A percentile compares a stretch with the other conserved stretches of the same genome.
Conservation (phyloP, 345 rosid genomes). For the Eucalyptus cloeziana region DNA sequence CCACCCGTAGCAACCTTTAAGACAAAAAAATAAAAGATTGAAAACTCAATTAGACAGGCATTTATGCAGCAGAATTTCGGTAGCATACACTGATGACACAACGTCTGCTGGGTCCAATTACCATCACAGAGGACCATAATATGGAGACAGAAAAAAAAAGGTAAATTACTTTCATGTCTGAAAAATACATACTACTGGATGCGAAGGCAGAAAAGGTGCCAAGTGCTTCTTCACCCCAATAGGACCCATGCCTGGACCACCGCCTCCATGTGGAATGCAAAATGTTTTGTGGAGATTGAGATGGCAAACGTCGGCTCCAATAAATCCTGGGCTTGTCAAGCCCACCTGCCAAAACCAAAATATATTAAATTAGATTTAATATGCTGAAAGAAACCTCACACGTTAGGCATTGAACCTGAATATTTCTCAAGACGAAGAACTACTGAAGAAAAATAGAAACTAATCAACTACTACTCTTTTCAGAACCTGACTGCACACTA, state of each 20-base stretch:
- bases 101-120: not conserved
- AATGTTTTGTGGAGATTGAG: constrained; percentile 98
- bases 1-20: constrained; percentile 73
- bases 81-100: not conserved
- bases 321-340: constrained; percentile 92
- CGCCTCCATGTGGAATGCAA: constrained; percentile 99
- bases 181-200: constrained; percentile 68
- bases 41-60: not conserved
- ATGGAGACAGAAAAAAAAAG: not conserved
- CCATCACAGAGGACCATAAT: not conserved
- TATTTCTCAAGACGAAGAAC: not conserved
- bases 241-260: constrained; percentile 99
- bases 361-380: not conserved
- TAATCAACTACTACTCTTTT: not conserved
- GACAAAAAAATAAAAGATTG: not conserved
- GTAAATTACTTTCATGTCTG: not conserved
- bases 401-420: not conserved
- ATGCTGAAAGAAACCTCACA: not conserved
- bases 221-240: constrained; percentile 96
- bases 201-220: constrained; percentile 95
- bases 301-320: constrained; percentile 99
- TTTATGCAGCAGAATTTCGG: not conserved
- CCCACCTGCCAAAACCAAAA: constrained; percentile 51
- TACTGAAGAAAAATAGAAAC: not conserved
- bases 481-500: not conserved